Conservation (phyloP, 331 rosid species). For the Acacia concinna region DNA sequence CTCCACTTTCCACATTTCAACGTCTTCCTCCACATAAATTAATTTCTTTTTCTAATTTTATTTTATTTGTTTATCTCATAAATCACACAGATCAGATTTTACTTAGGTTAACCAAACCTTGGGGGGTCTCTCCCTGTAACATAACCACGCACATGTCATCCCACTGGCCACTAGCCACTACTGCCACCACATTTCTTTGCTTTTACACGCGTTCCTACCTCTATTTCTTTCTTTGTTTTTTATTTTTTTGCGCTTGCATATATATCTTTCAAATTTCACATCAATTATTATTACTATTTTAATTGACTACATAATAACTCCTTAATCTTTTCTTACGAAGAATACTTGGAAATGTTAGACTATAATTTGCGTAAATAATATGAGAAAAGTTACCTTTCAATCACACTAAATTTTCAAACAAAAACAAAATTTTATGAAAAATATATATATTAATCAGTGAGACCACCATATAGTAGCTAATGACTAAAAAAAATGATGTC, state of each 20-base stretch:
- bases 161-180: constrained; percentile 5
- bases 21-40: not conserved
- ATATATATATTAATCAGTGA: not conserved
- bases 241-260: not conserved
- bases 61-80: not conserved
- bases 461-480: not conserved
- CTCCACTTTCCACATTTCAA: not conserved
- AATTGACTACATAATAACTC: not conserved
- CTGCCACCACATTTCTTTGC: not conserved
- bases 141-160: constrained; percentile 7
- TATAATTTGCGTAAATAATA: not conserved
- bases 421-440: not conserved
- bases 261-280: not conserved
- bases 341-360: not conserved
- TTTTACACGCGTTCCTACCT: not conserved
- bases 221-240: not conserved
- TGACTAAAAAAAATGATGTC: not conserved
- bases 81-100: not conserved
- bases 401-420: not conserved
- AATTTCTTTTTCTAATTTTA: not conserved
- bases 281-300: no score
- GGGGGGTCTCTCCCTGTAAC: not conserved
- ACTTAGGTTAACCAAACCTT: not conserved
- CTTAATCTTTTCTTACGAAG: not conserved
- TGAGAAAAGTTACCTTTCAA: not conserved